These are phyloP conservation scores for Coemansia aciculifera DNA, from an alignment of 192 early-diverging fungal species.

Conservation along the genomic window DNA sequence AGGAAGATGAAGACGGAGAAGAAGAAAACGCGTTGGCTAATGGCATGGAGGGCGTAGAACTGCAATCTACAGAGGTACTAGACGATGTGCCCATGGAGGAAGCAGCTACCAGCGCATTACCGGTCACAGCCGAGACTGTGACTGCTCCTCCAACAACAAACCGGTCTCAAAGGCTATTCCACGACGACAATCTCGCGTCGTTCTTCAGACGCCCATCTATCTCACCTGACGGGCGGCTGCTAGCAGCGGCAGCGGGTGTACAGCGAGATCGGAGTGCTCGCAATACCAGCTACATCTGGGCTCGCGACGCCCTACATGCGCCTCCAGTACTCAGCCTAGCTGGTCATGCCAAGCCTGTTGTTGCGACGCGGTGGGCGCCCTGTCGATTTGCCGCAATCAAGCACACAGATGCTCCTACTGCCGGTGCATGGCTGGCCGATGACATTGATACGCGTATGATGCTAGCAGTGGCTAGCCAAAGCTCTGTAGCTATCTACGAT, in stretches of 20 bases:
- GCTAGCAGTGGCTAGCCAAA: slow-evolving; percentile 84
- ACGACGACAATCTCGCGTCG: slow-evolving; percentile 86
- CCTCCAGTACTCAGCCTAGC: slow-evolving; percentile 70
- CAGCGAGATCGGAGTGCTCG: slow-evolving; percentile 43
- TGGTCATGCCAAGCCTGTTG: slow-evolving; percentile 74
- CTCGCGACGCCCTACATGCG: slow-evolving; percentile 59
- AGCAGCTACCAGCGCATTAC: background rate
- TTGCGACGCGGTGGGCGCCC: slow-evolving; percentile 70
- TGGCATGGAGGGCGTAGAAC: slow-evolving; percentile 3
- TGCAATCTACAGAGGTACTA: background rate
- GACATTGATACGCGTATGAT: slow-evolving; percentile 66
- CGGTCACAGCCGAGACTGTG: background rate
- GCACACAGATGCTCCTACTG: background rate
- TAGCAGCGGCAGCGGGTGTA: slow-evolving; percentile 80
- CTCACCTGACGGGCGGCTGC: slow-evolving; percentile 83
- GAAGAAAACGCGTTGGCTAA: slow-evolving; percentile 15
- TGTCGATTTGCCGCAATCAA: slow-evolving; percentile 28
- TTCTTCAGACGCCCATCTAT: slow-evolving; percentile 88
- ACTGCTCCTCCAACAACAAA: background rate
- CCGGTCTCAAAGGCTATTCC: slow-evolving; percentile 59
- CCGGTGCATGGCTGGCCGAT: slow-evolving; percentile 18
- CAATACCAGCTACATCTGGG: slow-evolving; percentile 70
- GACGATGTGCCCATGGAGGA: background rate
- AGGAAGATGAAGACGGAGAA: background rate
- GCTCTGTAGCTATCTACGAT: slow-evolving; percentile 83